Conservation (phyloP, 1,139 yeast genomes). For the Diutina rugosa region DNA sequence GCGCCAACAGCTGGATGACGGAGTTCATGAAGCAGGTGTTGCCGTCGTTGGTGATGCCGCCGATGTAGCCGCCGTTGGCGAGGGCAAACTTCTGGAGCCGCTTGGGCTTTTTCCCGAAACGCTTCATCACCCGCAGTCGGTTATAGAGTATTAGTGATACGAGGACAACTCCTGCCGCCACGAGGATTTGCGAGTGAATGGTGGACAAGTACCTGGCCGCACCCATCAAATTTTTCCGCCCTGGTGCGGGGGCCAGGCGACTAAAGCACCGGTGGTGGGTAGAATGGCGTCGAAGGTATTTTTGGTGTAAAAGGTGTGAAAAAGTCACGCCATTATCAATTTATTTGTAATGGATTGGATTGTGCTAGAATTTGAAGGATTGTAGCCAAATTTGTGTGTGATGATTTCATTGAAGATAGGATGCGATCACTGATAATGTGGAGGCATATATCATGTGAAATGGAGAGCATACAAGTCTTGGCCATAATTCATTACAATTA, state of each 20-base stretch:
- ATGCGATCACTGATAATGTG: no score
- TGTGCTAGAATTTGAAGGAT: no score
- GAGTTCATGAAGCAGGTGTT: constrained; percentile 92
- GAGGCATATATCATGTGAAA: no score
- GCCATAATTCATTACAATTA: no score
- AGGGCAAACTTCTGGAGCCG: constrained; percentile 17
- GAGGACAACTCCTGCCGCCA: neutral
- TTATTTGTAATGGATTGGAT: no score
- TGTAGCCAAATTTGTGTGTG: no score
- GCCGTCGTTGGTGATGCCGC: constrained; percentile 82
- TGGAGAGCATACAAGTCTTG: no score
- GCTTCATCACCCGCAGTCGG: neutral
- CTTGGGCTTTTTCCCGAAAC: neutral
- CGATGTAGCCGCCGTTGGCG: constrained; percentile 58
- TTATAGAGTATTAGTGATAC: neutral
- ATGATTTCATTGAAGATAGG: no score
- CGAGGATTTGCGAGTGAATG: neutral
- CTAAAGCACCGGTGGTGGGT: neutral
- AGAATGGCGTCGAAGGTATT: neutral
- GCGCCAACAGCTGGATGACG: constrained; percentile 73
- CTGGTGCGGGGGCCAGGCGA: neutral
- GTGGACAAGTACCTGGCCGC: neutral
- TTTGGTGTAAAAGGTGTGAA: no score
- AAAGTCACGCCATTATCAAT: no score
- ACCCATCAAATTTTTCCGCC: neutral